Evolutionary conservation across 768 basidiomycete genomes (phyloP).

Genomic region (Pleurotus sapidus): DNA sequence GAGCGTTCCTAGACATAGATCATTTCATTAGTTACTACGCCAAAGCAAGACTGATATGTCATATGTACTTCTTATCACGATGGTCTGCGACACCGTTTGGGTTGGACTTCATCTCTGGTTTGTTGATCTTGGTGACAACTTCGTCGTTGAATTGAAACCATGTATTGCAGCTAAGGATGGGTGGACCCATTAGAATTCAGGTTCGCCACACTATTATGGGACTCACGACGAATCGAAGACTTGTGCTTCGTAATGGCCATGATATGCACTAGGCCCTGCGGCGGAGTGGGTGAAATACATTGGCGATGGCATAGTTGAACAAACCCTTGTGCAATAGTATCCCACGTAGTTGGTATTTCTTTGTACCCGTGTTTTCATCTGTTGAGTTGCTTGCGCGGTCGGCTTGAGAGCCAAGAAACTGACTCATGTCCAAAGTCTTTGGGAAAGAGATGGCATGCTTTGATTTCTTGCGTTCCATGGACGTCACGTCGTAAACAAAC

Average conservation of each 20-base stretch:
- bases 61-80: conserved; percentile 15
- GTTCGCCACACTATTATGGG: neutral
- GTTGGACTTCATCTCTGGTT: conserved; percentile 42
- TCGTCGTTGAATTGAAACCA: conserved; percentile 98
- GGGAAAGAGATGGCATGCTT: conserved; percentile 84
- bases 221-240: conserved; percentile 71
- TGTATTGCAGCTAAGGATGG: conserved; percentile 44
- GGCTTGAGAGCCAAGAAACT: conserved; percentile 44
- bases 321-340: conserved; percentile 84
- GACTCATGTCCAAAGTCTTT: conserved; percentile 64
- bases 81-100: conserved; percentile 26
- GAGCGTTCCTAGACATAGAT: conserved; percentile 25
- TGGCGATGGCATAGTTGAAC: neutral
- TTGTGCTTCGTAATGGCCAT: conserved; percentile 87
- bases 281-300: neutral
- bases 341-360: conserved; percentile 78
- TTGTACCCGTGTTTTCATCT: conserved; percentile 18
- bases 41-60: neutral
- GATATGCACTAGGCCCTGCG: conserved; percentile 69
- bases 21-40: conserved; percentile 1
- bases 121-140: conserved; percentile 60
- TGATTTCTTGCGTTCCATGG: conserved; percentile 84
- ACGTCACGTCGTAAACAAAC: conserved; percentile 83
- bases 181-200: neutral
- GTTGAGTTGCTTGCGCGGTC: conserved; percentile 3